Evolutionary conservation across 768 basidiomycete species (phyloP).

Genomic region (Agrocybe pediades): DNA sequence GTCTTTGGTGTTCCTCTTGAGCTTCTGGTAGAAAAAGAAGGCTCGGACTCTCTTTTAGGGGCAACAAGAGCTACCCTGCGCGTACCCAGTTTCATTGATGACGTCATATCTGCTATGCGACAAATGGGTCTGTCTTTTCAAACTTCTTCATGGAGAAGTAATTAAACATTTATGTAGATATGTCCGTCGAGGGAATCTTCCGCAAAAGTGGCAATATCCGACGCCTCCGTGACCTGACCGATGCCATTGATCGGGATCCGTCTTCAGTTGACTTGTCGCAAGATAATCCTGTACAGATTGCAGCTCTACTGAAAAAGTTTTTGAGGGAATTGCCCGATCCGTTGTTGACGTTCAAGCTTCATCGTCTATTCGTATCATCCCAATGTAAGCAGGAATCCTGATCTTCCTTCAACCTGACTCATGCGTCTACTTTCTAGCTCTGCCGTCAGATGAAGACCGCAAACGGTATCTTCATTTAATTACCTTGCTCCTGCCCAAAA

Average conservation of each 20-base stretch:
- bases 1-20: slow-evolving; percentile 95
- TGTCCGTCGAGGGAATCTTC: slow-evolving; percentile 99
- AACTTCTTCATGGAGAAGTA: slow-evolving; percentile 2
- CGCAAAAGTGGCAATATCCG: slow-evolving; percentile 98
- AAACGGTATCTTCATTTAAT: slow-evolving; percentile 84
- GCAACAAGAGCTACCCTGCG: slow-evolving; percentile 82
- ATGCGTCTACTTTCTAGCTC: slow-evolving; percentile 42
- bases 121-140: slow-evolving; percentile 82
- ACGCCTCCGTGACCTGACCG: slow-evolving; percentile 86
- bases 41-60: slow-evolving; percentile 92
- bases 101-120: slow-evolving; percentile 96
- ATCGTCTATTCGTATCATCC: slow-evolving; percentile 84
- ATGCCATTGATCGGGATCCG: slow-evolving; percentile 93
- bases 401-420: not conserved
- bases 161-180: slow-evolving; percentile 55
- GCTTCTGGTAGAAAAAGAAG: slow-evolving; percentile 89
- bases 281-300: slow-evolving; percentile 96
- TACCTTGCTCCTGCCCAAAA: slow-evolving; percentile 85
- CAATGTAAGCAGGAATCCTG: slow-evolving; percentile 68
- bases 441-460: slow-evolving; percentile 77
- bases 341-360: slow-evolving; percentile 91
- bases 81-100: slow-evolving; percentile 97
- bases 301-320: slow-evolving; percentile 96
- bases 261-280: slow-evolving; percentile 88
- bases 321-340: slow-evolving; percentile 96